These are phyloP conservation scores for Leccinum pseudoinsigne DNA, from an alignment of 1,284 basidiomycete genomes.

Conservation along the genomic window DNA sequence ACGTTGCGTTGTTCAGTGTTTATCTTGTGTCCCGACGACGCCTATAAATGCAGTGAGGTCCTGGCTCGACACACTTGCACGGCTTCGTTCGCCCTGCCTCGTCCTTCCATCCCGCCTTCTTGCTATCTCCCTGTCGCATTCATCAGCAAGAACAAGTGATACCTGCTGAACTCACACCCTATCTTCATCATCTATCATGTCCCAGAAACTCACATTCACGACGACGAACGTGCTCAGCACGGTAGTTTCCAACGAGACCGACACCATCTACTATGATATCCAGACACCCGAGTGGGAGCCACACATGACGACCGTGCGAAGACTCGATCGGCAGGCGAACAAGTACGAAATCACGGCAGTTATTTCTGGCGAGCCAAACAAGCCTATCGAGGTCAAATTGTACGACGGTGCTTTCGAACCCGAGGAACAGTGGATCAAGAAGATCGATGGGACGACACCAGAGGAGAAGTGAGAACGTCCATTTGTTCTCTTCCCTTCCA, in stretches of 20 bases:
- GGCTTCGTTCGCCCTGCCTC: background rate
- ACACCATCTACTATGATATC: slow-evolving; percentile 44
- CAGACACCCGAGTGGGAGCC: slow-evolving; percentile 43
- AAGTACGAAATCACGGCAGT: slow-evolving; percentile 36
- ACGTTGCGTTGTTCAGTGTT: background rate
- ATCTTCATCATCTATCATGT: slow-evolving; percentile 13
- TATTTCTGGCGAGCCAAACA: slow-evolving; percentile 36
- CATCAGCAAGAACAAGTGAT: background rate
- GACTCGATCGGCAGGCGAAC: slow-evolving; percentile 32
- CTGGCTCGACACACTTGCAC: background rate
- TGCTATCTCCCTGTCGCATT: background rate
- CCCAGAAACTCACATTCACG: slow-evolving; percentile 39
- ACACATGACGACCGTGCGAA: slow-evolving; percentile 37
- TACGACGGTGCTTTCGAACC: slow-evolving; percentile 12
- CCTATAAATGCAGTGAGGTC: background rate
- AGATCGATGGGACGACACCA: slow-evolving; percentile 12
- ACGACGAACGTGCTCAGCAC: slow-evolving; percentile 40
- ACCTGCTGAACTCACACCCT: background rate
- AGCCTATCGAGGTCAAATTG: slow-evolving; percentile 20
- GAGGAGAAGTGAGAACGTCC: slow-evolving; percentile 19
- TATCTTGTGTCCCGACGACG: background rate
- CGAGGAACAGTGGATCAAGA: slow-evolving; percentile 21
- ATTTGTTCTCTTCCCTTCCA: background rate
- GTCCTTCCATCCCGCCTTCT: background rate
- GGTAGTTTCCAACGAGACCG: slow-evolving; percentile 39